phyloP scores from a whole-genome alignment of 2,329 filamentous ascomycete species.

The Penicillium corylophilum region DNA sequence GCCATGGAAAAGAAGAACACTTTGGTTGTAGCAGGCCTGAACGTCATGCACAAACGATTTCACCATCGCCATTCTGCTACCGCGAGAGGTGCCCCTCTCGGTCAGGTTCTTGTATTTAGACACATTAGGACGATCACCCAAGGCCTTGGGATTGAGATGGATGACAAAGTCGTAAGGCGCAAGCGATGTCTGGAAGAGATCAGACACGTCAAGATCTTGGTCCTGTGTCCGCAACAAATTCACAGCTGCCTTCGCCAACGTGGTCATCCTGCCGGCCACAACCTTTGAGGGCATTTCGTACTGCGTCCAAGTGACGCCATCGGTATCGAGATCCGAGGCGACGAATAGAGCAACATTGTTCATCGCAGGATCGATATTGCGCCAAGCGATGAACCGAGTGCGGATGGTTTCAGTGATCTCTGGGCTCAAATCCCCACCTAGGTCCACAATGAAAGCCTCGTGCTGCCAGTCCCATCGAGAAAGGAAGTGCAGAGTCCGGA shows the following conservation, averaged over 20 bases:
- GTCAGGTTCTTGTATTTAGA: constrained; percentile 76
- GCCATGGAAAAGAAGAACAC: constrained; percentile 78
- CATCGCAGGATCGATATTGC: constrained; percentile 84
- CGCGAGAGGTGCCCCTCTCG: constrained; percentile 39
- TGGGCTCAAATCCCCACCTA: constrained; percentile 61
- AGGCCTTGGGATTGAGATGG: constrained; percentile 60
- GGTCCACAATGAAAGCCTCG: constrained; percentile 77
- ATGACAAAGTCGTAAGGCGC: constrained; percentile 85
- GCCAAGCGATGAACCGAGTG: constrained; percentile 77
- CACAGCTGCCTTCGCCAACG: constrained; percentile 73
- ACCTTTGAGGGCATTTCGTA: constrained; percentile 71
- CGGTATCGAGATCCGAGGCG: constrained; percentile 73
- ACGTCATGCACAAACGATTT: constrained; percentile 67
- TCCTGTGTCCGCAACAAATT: constrained; percentile 58
- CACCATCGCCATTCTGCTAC: constrained; percentile 61
- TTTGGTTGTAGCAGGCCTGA: constrained; percentile 62
- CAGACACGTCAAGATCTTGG: constrained; percentile 53
- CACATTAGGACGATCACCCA: constrained; percentile 37
- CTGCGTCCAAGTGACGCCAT: constrained; percentile 79
- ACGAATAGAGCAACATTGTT: constrained; percentile 79
- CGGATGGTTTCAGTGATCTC: constrained; percentile 63
- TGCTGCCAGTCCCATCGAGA: constrained; percentile 89
- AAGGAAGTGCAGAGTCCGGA: constrained; percentile 76
- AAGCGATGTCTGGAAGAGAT: constrained; percentile 71
- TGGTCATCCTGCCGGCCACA: constrained; percentile 78